Percentiles rank a stretch among this genome's conserved stretches.
phyloP scores from a whole-genome alignment of 192 early-diverging fungal genomes.

The Backusella macrospora region DNA sequence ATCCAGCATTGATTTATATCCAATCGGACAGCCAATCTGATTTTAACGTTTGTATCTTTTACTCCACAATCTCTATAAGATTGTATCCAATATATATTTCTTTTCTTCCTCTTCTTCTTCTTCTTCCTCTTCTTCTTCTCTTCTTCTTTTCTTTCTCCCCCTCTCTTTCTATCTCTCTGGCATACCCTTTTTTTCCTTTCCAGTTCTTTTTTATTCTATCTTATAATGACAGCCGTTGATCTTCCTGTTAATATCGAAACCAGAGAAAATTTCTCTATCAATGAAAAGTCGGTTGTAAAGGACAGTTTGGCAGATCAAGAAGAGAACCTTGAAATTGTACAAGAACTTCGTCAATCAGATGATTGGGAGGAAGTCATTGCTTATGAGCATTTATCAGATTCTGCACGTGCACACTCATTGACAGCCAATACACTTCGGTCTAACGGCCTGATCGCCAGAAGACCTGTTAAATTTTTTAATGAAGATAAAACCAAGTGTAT shows the following conservation, averaged over 20 bases:
- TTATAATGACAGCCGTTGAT: constrained; percentile 18
- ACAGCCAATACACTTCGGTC: constrained; percentile 50
- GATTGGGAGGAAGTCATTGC: constrained; percentile 36
- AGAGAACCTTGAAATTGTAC: neutral
- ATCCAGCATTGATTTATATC: neutral
- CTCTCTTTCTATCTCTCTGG: neutral
- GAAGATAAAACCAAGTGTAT: constrained; percentile 53
- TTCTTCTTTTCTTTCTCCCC: neutral
- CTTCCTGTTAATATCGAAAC: neutral
- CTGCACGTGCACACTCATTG: constrained; percentile 35
- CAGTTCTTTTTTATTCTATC: neutral
- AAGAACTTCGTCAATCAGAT: constrained; percentile 20
- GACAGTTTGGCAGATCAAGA: constrained; percentile 23
- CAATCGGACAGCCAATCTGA: neutral
- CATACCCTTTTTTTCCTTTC: too few relatives aligned
- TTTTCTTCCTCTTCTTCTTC: neutral
- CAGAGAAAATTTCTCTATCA: neutral
- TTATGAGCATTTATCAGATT: constrained; percentile 35
- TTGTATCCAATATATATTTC: neutral
- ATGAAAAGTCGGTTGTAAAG: neutral
- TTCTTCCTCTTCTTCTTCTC: neutral
- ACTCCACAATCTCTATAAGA: neutral
- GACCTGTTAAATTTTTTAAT: constrained; percentile 58
- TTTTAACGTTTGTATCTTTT: neutral
- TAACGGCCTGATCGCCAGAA: constrained; percentile 52